Conservation (phyloP, 768 basidiomycete genomes). For the Boletus rex-veris region DNA sequence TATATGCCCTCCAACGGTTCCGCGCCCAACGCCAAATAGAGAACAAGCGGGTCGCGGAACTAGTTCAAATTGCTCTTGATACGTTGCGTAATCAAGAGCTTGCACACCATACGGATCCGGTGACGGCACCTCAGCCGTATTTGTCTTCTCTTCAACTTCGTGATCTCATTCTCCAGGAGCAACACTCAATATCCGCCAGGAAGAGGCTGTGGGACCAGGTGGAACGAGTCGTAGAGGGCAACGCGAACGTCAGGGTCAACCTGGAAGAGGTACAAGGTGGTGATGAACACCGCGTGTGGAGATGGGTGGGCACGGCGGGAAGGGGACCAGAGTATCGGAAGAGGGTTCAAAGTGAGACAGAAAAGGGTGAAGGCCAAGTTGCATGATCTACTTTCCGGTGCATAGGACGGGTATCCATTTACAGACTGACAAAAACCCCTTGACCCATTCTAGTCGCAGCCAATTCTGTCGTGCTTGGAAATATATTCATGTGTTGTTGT, state of each 20-base stretch:
- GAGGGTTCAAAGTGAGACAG: conserved; percentile 27
- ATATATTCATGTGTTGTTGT: conserved; percentile 12
- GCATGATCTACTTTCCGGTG: conserved; percentile 19
- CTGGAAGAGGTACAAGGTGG: conserved; percentile 81
- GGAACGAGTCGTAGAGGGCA: conserved; percentile 81
- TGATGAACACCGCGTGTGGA: conserved; percentile 87
- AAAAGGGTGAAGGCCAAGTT: conserved; percentile 26
- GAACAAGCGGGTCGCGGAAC: conserved; percentile 59
- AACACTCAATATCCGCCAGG: conserved; percentile 67
- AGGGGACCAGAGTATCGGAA: conserved; percentile 34
- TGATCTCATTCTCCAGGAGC: conserved; percentile 78
- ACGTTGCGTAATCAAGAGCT: conserved; percentile 80
- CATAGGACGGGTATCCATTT: conserved; percentile 13
- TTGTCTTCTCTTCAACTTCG: conserved; percentile 84
- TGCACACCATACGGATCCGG: conserved; percentile 78
- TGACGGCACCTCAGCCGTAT: conserved; percentile 69
- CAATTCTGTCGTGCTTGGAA: conserved; percentile 12
- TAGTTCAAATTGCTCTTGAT: conserved; percentile 78
- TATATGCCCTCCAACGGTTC: conserved; percentile 24
- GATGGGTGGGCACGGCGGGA: conserved; percentile 71
- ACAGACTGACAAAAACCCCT: conserved; percentile 21
- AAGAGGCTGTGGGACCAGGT: conserved; percentile 78
- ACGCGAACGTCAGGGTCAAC: conserved; percentile 84
- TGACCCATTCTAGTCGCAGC: conserved; percentile 17
- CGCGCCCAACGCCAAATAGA: conserved; percentile 55